Conservation (phyloP, 1,284 basidiomycete species). For the Anthracocystis panici-leucophaei region DNA sequence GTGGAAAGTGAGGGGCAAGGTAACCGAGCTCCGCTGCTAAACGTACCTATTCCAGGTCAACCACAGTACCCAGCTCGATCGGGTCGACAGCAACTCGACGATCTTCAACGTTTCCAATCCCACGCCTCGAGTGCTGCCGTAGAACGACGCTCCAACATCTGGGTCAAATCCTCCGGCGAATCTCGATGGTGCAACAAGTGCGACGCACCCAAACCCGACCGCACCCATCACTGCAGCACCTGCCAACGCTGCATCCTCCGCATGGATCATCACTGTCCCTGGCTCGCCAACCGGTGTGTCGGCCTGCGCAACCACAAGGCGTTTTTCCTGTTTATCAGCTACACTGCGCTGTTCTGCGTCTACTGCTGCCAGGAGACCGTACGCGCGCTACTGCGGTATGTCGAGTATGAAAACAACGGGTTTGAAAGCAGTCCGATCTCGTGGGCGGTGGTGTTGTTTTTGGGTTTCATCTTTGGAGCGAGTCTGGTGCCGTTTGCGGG, state of each 20-base stretch:
- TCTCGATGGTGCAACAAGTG: constrained; percentile 63
- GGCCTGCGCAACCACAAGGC: constrained; percentile 69
- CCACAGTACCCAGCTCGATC: constrained; percentile 53
- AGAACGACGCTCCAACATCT: constrained; percentile 42
- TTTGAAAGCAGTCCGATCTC: constrained; percentile 66
- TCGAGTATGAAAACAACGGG: constrained; percentile 50
- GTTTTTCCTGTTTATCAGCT: constrained; percentile 69
- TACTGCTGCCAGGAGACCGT: constrained; percentile 53
- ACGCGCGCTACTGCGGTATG: constrained; percentile 51
- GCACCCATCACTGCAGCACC: constrained; percentile 64
- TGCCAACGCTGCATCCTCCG: constrained; percentile 60
- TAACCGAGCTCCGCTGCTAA: constrained; percentile 38
- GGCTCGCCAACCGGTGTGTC: constrained; percentile 72
- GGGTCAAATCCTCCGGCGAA: constrained; percentile 59
- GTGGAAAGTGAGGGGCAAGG: constrained; percentile 1
- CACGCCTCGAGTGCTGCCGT: constrained; percentile 3
- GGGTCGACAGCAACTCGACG: constrained; percentile 49
- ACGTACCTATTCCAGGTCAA: constrained; percentile 48
- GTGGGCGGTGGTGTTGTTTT: constrained; percentile 68
- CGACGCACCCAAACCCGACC: constrained; percentile 63
- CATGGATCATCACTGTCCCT: constrained; percentile 73
- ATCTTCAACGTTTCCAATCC: constrained; percentile 27
- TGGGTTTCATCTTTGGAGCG: constrained; percentile 60
- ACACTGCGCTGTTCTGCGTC: constrained; percentile 63
- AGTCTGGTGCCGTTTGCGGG: constrained; percentile 61